Conservation (phyloP, 768 basidiomycete species). For the Cytidiella melzeri region DNA sequence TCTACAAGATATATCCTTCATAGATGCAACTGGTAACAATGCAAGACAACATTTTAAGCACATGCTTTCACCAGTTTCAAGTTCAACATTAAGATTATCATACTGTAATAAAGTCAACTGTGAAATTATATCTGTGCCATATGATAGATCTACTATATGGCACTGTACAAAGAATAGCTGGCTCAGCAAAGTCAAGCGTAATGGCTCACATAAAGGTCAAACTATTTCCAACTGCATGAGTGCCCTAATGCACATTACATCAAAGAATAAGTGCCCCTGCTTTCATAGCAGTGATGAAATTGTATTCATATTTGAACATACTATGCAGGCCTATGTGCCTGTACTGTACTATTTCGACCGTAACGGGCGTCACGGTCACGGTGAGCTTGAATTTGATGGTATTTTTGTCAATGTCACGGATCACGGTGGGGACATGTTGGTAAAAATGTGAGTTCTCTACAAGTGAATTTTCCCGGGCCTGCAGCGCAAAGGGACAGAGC, state of each 20-base stretch:
- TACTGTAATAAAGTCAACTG: background rate
- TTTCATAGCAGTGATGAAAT: too few relatives aligned
- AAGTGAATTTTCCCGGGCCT: too few relatives aligned
- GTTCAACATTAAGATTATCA: background rate
- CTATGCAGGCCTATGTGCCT: too few relatives aligned
- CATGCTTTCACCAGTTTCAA: background rate
- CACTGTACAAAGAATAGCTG: constrained; percentile 2
- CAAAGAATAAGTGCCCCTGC: background rate
- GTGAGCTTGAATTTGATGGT: too few relatives aligned
- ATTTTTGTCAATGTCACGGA: too few relatives aligned
- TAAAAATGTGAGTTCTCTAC: too few relatives aligned
- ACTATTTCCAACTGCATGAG: background rate
- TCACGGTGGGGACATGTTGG: too few relatives aligned
- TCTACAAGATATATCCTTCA: background rate
- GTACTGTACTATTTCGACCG: too few relatives aligned
- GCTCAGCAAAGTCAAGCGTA: background rate
- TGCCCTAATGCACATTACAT: background rate
- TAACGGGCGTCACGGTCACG: too few relatives aligned
- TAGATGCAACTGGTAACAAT: background rate
- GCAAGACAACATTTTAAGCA: background rate
- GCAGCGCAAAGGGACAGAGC: too few relatives aligned
- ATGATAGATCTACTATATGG: constrained; percentile 15
- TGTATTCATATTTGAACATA: too few relatives aligned
- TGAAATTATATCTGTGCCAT: constrained; percentile 7
- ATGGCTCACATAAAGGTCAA: background rate